Percentiles rank a stretch among this genome's conserved stretches.
Evolutionary conservation across 768 basidiomycete species (phyloP).

Genomic region (Termitomyces sp.): DNA sequence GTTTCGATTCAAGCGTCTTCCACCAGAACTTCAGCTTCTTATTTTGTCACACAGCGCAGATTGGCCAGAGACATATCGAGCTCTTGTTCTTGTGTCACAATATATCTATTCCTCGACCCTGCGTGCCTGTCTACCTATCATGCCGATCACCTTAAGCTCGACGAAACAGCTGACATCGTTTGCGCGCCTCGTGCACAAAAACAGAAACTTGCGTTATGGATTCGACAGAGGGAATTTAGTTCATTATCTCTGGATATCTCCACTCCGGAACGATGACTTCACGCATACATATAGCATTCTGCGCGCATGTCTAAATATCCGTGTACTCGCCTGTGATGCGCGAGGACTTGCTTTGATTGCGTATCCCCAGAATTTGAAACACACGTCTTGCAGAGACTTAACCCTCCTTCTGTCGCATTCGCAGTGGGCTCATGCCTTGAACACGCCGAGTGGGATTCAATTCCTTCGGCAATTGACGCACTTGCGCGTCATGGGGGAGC

Average conservation of each 20-base stretch:
- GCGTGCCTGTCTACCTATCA: slow-evolving; percentile 25
- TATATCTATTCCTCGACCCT: slow-evolving; percentile 22
- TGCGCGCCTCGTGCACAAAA: slow-evolving; percentile 8
- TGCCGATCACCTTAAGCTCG: slow-evolving; percentile 26
- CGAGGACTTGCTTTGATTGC: slow-evolving; percentile 20
- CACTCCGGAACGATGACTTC: slow-evolving; percentile 19
- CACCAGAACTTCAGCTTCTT: slow-evolving; percentile 24
- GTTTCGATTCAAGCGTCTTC: slow-evolving; percentile 24
- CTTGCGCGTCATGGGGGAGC: slow-evolving; percentile 25
- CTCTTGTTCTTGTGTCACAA: slow-evolving; percentile 26
- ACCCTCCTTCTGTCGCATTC: slow-evolving; percentile 24
- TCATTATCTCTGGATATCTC: slow-evolving; percentile 28
- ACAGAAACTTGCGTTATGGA: slow-evolving; percentile 9
- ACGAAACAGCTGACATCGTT: slow-evolving; percentile 26
- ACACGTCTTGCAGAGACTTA: slow-evolving; percentile 23
- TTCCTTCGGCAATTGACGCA: slow-evolving; percentile 27
- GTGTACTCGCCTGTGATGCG: slow-evolving; percentile 24
- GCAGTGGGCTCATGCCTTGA: slow-evolving; percentile 16
- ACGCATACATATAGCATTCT: slow-evolving; percentile 16
- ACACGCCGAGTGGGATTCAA: slow-evolving; percentile 18
- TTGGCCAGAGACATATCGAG: slow-evolving; percentile 22
- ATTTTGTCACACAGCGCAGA: slow-evolving; percentile 24
- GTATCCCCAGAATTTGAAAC: slow-evolving; percentile 15
- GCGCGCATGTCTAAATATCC: slow-evolving; percentile 23
- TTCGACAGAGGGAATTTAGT: slow-evolving; percentile 13